Evolutionary conservation across 2,329 filamentous ascomycete species (phyloP), one percentile per base, ranked within the genome.

Genomic region (Eutypella sp.): DNA sequence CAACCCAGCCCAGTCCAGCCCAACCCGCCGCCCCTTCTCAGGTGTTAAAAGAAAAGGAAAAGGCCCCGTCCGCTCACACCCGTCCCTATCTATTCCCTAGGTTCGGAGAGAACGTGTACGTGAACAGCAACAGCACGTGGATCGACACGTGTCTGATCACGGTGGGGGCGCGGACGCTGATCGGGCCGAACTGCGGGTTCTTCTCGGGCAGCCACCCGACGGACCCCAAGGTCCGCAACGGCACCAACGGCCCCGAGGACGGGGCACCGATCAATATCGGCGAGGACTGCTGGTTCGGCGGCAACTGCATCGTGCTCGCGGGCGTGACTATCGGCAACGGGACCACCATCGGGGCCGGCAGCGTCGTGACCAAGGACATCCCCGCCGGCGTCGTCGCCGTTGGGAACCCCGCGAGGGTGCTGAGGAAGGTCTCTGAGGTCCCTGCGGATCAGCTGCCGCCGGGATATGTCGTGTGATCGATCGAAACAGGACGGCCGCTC

Each of bases 251-350:
- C 0, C 89, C 89, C 0, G 90, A 96, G 64, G 58, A 70, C 8
- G 90, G 89, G 1, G 81, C 79, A 54, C 79, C 85, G 9, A 87
- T 96, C 50, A 76, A 72, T 27, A 81, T 95, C 44, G 88, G 84
- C 0, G 84, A 89, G 52, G 89, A 95, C 68, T 87, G 87, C 66
- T 89, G 87, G 87, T 67, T 92, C 24, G 87, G 84, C 1, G 86
- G 86, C 0, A 84, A 83, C 58, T 82, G 81, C 5, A 79, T 74
- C 19, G 78, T 95, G 16, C 69, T 91, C 37, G 82, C 87, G 0
- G 89, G 89, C 0, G 82, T 95, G 20, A 91, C 78, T 1, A 85
- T 95, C 52, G 89, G 90, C 0, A 74, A 76, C 45, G 89, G 89
- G 0, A 75, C 72, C 4, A 87, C 84, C 0, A 75, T 95, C 49